Percentiles rank a stretch among this genome's conserved stretches.
phyloP scores from a whole-genome alignment of 2,329 filamentous ascomycete species.

The Chaetomium olivaceum region DNA sequence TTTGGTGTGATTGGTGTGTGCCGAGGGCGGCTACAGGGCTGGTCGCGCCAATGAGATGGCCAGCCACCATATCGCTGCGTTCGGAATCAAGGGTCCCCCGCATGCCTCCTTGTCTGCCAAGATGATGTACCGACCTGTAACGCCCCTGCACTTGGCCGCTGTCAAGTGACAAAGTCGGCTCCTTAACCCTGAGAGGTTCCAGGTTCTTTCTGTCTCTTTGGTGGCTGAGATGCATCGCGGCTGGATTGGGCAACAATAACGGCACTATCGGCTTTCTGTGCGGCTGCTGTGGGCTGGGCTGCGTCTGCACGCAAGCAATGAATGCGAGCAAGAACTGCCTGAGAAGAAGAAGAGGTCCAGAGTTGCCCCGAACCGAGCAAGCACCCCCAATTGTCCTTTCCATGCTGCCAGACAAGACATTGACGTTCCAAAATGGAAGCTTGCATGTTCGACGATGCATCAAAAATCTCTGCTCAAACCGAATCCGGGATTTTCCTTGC shows the following conservation, averaged over 20 bases:
- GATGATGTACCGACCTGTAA: slow-evolving; percentile 31
- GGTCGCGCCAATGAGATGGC: slow-evolving; percentile 39
- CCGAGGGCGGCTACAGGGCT: slow-evolving; percentile 44
- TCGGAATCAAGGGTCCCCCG: slow-evolving; percentile 22
- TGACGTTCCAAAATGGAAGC: neutral
- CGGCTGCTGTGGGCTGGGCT: neutral
- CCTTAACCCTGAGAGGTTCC: neutral
- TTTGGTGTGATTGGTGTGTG: slow-evolving; percentile 35
- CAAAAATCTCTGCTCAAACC: neutral
- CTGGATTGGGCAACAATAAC: slow-evolving; percentile 1
- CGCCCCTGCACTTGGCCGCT: slow-evolving; percentile 30
- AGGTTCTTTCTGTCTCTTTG: too few species aligned
- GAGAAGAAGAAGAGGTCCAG: too few species aligned
- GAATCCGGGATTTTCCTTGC: slow-evolving; percentile 19
- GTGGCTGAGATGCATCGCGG: neutral
- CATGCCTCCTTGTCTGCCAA: slow-evolving; percentile 18
- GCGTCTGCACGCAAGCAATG: slow-evolving; percentile 14
- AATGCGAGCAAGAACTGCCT: slow-evolving; percentile 1
- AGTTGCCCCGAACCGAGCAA: neutral
- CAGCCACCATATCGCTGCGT: slow-evolving; percentile 34
- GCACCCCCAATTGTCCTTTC: too few species aligned
- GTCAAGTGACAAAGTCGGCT: slow-evolving; percentile 27
- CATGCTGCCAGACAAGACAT: too few species aligned
- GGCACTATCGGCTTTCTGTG: slow-evolving; percentile 3
- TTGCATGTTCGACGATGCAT: neutral